These are phyloP conservation scores for Cryptococcus sp. DNA, from an alignment of 1,284 basidiomycete genomes.

Conservation along the genomic window DNA sequence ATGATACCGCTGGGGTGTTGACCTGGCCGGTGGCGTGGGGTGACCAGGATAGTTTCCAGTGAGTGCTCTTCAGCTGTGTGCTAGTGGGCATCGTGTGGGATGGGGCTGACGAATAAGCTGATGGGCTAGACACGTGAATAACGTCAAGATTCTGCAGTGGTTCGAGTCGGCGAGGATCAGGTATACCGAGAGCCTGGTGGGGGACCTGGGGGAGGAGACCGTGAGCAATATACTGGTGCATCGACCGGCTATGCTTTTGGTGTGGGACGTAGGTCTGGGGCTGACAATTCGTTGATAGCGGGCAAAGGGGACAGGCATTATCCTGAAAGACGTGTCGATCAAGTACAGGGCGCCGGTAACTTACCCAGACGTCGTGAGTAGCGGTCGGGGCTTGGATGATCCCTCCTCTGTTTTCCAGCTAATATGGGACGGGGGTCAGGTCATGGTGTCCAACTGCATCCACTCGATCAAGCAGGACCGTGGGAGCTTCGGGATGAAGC, in stretches of 20 bases:
- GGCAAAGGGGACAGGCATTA: conserved; percentile 36
- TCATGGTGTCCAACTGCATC: conserved; percentile 37
- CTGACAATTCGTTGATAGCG: conserved; percentile 8
- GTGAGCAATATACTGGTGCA: conserved; percentile 26
- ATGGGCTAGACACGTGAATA: conserved; percentile 44
- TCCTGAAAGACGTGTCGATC: conserved; percentile 37
- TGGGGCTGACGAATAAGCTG: neutral
- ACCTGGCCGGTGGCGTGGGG: conserved; percentile 49
- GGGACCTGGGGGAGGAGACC: conserved; percentile 25
- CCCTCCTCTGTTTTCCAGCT: neutral
- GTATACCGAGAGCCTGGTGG: conserved; percentile 31
- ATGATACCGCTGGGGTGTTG: conserved; percentile 33
- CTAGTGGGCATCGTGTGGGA: neutral
- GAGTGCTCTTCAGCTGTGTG: conserved; percentile 12
- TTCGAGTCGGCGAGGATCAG: conserved; percentile 42
- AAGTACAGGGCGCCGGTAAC: conserved; percentile 42
- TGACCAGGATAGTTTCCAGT: conserved; percentile 47
- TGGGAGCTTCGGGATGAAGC: conserved; percentile 34
- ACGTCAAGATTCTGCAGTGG: conserved; percentile 44
- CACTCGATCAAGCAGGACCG: conserved; percentile 34
- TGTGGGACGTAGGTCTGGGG: neutral
- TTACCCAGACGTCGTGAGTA: conserved; percentile 45
- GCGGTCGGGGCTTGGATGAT: neutral
- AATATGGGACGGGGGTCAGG: conserved; percentile 17
- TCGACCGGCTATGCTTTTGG: neutral